Conservation (phyloP, 148 eudicot genomes). For the Diospyros kaki region DNA sequence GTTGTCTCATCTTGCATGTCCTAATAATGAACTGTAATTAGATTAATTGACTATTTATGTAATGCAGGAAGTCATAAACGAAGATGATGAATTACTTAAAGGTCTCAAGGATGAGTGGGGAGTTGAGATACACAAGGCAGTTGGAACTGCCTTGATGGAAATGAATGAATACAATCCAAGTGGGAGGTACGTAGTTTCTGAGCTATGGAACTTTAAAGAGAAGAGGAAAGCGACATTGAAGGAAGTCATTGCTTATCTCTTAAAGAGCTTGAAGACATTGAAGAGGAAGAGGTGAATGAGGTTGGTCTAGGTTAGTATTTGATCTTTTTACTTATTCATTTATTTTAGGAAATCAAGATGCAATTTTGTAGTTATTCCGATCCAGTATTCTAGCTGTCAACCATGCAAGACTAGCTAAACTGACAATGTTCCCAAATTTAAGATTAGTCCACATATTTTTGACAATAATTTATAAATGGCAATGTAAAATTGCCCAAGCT, state of each 20-base stretch:
- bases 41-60: background rate
- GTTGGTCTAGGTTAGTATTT: slow-evolving; percentile 5
- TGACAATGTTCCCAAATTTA: no score
- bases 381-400: no score
- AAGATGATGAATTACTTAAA: slow-evolving; percentile 19
- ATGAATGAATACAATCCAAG: slow-evolving; percentile 23
- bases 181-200: slow-evolving; percentile 22
- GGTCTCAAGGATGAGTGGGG: slow-evolving; percentile 20
- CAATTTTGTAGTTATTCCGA: no score
- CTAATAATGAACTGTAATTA: background rate
- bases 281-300: slow-evolving; percentile 15
- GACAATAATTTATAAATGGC: no score
- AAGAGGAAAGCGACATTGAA: slow-evolving; percentile 19
- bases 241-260: slow-evolving; percentile 19
- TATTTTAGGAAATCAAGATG: no score
- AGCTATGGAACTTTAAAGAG: slow-evolving; percentile 21
- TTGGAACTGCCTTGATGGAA: slow-evolving; percentile 19
- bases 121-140: slow-evolving; percentile 12
- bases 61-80: slow-evolving; percentile 16
- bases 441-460: no score
- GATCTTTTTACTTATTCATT: background rate
- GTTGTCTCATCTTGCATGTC: background rate
- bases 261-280: slow-evolving; percentile 12
- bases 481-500: no score
- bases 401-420: no score